Evolutionary conservation across 192 early-diverging fungal genomes (phyloP), one percentile per base, ranked within the genome.

Genomic region (Physocladia obscura): DNA sequence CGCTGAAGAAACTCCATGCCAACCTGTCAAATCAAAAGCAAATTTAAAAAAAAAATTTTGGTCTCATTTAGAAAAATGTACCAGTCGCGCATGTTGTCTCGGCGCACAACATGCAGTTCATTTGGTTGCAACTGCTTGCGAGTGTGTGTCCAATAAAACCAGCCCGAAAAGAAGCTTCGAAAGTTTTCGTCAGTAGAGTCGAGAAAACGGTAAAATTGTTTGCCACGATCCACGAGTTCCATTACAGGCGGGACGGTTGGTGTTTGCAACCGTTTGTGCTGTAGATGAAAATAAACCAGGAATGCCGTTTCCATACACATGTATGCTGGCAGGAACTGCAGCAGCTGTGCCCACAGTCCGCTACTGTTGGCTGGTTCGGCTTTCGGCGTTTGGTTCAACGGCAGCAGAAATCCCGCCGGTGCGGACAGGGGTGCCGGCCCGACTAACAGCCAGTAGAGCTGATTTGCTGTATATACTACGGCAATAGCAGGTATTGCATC

Each of bases 1-100:
- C 61, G 11, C 60, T 55, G 55, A 67, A 73, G 55, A 73, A 67
- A 40, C 60, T 36, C 71, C 71, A 73, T n/a, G 71, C 61, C 6
- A 73, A 17, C 71, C 71, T 73, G 61, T 4, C 19, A 19, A 55
- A n/a, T 15, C 21, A 17, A 17, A 55, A 55, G 26, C 15, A 24
- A 24, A 29, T 55, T 29, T 24, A 15, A 21, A 17, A n/a, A 59
- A 19, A 17, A 59, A 35, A 36, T 59, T 35, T 55, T 59, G n/a
- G n/a, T n/a, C n/a, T n/a, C n/a, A n/a, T n/a, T n/a, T n/a, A n/a
- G n/a, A n/a, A n/a, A n/a, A n/a, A n/a, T 13, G n/a, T 37, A 73
- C 71, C 71, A 73, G 71, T 73, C 71, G 24, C 57, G 26, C 15
- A 73, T 32, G 36, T 73, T 57, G 36, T 73, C 62, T 44, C 37